phyloP scores from a whole-genome alignment of 495 filamentous ascomycete species.

The Choiromyces venosus region DNA sequence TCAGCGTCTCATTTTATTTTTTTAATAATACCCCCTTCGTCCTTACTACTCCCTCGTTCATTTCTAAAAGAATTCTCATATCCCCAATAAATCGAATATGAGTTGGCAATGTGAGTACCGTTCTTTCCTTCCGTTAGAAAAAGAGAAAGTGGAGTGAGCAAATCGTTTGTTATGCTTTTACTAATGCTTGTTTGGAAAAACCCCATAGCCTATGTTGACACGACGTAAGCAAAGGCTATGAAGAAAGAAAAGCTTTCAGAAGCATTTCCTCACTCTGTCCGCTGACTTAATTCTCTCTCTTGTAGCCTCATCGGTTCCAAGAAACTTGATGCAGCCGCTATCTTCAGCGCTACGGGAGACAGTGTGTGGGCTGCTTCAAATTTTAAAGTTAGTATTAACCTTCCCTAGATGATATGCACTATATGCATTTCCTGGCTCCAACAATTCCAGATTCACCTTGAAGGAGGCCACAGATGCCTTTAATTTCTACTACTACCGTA shows the following conservation, averaged over 20 bases:
- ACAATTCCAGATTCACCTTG: neutral
- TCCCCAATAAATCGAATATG: conserved; percentile 14
- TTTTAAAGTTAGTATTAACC: conserved; percentile 59
- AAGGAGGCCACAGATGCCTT: neutral
- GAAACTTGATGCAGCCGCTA: conserved; percentile 81
- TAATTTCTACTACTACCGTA: neutral
- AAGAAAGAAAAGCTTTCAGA: neutral
- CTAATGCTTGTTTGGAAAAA: conserved; percentile 24
- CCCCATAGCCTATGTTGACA: conserved; percentile 32
- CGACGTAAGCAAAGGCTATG: conserved; percentile 3
- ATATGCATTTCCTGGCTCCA: neutral
- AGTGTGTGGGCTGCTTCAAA: conserved; percentile 73
- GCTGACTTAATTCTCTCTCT: conserved; percentile 5
- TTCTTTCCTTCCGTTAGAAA: neutral
- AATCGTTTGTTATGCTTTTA: conserved; percentile 11
- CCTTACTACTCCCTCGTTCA: neutral
- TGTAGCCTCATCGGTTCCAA: conserved; percentile 72
- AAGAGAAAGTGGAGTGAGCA: neutral
- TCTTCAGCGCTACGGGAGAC: conserved; percentile 74
- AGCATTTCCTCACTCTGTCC: neutral
- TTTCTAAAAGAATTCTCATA: neutral
- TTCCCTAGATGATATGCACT: neutral
- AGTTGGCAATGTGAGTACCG: conserved; percentile 24
- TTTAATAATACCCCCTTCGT: conserved; percentile 2
- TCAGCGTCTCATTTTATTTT: neutral